Evolutionary conservation across 495 filamentous ascomycete genomes (phyloP).

Genomic region (Neurospora sp.): DNA sequence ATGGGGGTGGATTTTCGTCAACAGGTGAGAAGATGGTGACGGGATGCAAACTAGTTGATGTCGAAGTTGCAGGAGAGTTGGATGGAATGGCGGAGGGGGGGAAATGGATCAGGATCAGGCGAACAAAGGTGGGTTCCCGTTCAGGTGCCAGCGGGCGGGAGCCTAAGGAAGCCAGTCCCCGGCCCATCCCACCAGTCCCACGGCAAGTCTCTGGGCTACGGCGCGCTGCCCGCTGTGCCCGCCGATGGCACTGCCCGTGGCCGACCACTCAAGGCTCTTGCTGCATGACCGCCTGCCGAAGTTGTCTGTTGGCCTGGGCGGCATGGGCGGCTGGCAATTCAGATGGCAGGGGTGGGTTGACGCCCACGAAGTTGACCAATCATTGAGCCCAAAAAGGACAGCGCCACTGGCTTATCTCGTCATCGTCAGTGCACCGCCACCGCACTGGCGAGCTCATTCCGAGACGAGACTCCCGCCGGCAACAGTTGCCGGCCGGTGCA

Average conservation of each 20-base stretch:
- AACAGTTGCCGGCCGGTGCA: not conserved
- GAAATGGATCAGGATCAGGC: not conserved
- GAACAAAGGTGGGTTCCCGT: not conserved
- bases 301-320: not conserved
- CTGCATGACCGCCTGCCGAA: not conserved
- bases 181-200: not conserved
- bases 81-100: not conserved
- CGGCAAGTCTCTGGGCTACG: not conserved
- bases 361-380: not conserved
- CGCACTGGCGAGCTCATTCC: not conserved
- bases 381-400: not conserved
- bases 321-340: not conserved
- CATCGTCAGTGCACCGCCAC: not conserved
- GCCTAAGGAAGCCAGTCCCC: not conserved
- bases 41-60: not conserved
- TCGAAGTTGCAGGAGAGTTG: not conserved
- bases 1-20: not conserved
- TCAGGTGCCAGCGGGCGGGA: not conserved
- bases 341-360: not conserved
- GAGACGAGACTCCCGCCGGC: not conserved
- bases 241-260: not conserved
- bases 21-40: not conserved
- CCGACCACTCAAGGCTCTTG: not conserved
- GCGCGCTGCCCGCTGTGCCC: not conserved
- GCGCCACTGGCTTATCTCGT: not conserved